A percentile compares a stretch with the other conserved stretches of the same genome.
These are phyloP conservation scores for Chenopodium formosanum DNA, from an alignment of 148 eudicot species.

Conservation along the genomic window DNA sequence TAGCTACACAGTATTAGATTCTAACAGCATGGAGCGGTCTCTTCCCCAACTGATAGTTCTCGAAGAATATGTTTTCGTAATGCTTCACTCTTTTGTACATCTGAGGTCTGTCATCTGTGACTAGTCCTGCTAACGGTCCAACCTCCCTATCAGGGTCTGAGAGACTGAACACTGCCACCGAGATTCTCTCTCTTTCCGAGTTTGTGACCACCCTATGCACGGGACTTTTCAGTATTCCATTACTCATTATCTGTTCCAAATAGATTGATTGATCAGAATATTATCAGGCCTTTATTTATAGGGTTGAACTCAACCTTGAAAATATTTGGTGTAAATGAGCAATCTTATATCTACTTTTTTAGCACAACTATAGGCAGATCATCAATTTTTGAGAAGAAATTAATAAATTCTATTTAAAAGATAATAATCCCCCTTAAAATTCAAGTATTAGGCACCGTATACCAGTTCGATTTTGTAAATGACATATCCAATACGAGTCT, in stretches of 20 bases:
- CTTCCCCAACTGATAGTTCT: constrained; percentile 34
- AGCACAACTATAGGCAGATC: background rate
- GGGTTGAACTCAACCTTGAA: background rate
- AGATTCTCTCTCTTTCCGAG: constrained; percentile 35
- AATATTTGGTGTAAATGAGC: background rate
- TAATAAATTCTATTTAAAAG: background rate
- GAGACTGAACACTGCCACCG: constrained; percentile 40
- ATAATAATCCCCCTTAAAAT: background rate
- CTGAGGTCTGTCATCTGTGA: constrained; percentile 38
- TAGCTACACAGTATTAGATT: background rate
- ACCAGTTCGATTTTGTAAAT: too few relatives aligned
- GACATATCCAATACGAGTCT: too few relatives aligned
- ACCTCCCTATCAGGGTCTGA: constrained; percentile 36
- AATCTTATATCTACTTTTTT: background rate
- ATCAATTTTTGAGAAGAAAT: background rate
- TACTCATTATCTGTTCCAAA: too few relatives aligned
- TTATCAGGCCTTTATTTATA: background rate
- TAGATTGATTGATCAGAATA: too few relatives aligned
- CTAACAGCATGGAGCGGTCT: constrained; percentile 34
- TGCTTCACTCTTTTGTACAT: constrained; percentile 36
- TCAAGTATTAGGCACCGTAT: too few relatives aligned
- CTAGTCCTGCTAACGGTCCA: constrained; percentile 38
- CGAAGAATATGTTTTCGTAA: constrained; percentile 29
- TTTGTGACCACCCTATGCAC: constrained; percentile 53
- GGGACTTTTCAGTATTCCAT: constrained; percentile 16